A percentile compares a stretch with the other conserved stretches of the same genome.
phyloP scores from a whole-genome alignment of 164 flowering plant species.

The Kingdonia uniflora region DNA sequence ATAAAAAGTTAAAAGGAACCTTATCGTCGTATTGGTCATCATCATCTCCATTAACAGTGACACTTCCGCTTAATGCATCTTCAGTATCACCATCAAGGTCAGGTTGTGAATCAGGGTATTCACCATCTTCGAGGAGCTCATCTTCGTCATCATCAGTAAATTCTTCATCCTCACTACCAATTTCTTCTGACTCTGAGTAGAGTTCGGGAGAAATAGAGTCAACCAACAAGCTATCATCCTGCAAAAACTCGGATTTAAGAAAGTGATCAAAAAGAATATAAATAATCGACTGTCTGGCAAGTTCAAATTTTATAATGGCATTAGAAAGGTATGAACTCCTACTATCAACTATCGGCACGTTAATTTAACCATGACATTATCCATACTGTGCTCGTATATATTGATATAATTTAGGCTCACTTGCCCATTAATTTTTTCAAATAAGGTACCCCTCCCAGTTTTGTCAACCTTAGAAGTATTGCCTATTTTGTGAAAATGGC shows the following conservation, averaged over 20 bases:
- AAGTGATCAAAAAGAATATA: neutral
- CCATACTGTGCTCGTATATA: too few species aligned
- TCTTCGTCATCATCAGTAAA: constrained; percentile 71
- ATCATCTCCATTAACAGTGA: constrained; percentile 25
- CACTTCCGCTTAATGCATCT: constrained; percentile 31
- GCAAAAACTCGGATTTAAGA: constrained; percentile 6
- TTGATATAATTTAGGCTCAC: too few species aligned
- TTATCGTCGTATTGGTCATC: constrained; percentile 26
- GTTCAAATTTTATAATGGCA: too few species aligned
- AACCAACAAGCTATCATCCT: constrained; percentile 36
- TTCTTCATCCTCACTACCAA: constrained; percentile 66
- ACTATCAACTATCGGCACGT: too few species aligned
- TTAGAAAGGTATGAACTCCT: too few species aligned
- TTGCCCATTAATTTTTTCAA: too few species aligned
- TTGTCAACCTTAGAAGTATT: too few species aligned
- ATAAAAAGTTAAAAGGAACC: constrained; percentile 22
- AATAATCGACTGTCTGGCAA: too few species aligned
- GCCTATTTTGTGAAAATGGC: too few species aligned
- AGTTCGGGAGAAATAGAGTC: constrained; percentile 43
- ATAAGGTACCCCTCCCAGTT: too few species aligned
- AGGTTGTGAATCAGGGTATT: constrained; percentile 25
- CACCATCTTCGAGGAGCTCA: constrained; percentile 43
- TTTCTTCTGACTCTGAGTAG: constrained; percentile 68
- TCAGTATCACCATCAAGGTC: constrained; percentile 38
- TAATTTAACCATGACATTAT: too few species aligned